phyloP scores from a whole-genome alignment of 2,329 filamentous ascomycete genomes.

The Falciphora oryzae region DNA sequence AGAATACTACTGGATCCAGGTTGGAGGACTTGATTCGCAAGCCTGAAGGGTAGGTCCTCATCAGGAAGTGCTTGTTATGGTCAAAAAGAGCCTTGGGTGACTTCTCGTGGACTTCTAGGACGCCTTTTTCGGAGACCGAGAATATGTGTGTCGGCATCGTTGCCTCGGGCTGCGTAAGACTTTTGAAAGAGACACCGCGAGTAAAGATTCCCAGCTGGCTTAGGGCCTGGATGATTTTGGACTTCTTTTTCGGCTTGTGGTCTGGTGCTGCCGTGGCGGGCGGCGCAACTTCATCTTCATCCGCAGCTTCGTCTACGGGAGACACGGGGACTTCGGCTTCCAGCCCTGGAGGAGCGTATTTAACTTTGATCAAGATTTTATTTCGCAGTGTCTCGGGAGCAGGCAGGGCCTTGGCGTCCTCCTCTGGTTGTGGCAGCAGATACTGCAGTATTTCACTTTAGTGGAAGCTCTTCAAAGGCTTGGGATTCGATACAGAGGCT shows the following conservation, averaged over 20 bases:
- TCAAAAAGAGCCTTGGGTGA: constrained; percentile 55
- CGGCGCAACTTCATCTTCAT: not conserved
- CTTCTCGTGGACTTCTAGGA: constrained; percentile 55
- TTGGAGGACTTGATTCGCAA: constrained; percentile 80
- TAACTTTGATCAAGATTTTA: constrained; percentile 83
- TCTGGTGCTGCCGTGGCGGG: constrained; percentile 10
- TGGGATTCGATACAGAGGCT: not conserved
- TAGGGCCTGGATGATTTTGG: constrained; percentile 66
- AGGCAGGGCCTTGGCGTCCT: constrained; percentile 49
- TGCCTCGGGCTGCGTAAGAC: constrained; percentile 66
- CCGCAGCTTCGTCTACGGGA: too few relatives aligned
- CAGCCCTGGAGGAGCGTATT: constrained; percentile 49
- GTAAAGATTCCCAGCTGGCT: constrained; percentile 78
- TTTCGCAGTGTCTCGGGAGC: constrained; percentile 62
- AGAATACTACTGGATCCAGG: constrained; percentile 76
- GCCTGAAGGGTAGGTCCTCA: constrained; percentile 84
- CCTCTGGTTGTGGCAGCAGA: constrained; percentile 53
- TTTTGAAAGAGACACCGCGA: constrained; percentile 74
- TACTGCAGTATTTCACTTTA: constrained; percentile 24
- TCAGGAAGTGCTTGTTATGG: constrained; percentile 76
- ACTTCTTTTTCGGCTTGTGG: constrained; percentile 22
- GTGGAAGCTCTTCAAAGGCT: not conserved
- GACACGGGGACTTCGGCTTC: not conserved
- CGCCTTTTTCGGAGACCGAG: constrained; percentile 55
- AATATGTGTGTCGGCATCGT: constrained; percentile 64